Base-by-base conservation (phyloP, 306 rosid genomes). In the Corylus heterophylla region DNA sequence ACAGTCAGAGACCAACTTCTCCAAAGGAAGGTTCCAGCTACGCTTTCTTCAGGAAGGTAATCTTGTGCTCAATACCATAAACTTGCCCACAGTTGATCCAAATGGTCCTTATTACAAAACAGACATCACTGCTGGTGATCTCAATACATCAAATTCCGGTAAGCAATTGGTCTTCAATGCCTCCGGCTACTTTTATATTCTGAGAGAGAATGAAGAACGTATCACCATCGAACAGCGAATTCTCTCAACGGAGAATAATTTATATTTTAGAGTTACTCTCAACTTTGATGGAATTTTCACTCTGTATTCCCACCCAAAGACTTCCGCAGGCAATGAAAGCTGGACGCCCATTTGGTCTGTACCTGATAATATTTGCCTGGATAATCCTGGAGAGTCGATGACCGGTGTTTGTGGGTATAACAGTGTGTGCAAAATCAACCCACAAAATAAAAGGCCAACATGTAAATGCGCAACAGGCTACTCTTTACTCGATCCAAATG, bases 331-430 rank as follows among this genome's bases (percentile, higher is more conserved):
- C 13, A 22, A 0, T 2, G 66, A 27, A 12, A 71, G 77, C 48
- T 81, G 78, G 85, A 54, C 25, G 5, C 1, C 22, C 0, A 18
- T 67, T 50, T 71, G 67, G 67, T 55, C 27, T 47, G 16, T 45
- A 20, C 81, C 81, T 11, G 58, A 69, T 12, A 47, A 81, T 18
- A 76, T 76, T 31, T 81, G 77, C 76, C 3, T 0, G 54, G 44
- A 0, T 12, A n/a, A 66, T 49, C 0, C 0, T 0, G 78, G 12
- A 1, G 4, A 4, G 89, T 10, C 55, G 4, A 39, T 39, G 44
- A 39, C 18, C 14, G 91, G 87, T 17, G 70, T 78, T 39, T 88
- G 91, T 58, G 87, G 89, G 1, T 76, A 68, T 61, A 83, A 88
- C 59, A 81, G 84, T 3, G 39, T 82, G 17, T 88, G 89, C 44